phyloP scores from a whole-genome alignment of 176 grass and related monocot species.

The Hsuehochloa calcarea region DNA sequence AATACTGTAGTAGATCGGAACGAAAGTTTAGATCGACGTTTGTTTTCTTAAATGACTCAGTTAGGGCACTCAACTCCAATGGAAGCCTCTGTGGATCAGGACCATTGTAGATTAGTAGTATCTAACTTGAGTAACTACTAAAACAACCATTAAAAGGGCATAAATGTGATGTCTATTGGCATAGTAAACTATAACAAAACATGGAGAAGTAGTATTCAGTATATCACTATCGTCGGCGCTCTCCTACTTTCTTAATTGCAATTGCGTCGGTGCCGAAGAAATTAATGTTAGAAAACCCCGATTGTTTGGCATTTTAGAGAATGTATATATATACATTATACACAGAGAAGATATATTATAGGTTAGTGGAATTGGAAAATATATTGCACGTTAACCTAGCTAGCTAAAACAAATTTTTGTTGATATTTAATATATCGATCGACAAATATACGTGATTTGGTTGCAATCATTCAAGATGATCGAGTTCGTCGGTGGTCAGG shows the following conservation, averaged over 20 bases:
- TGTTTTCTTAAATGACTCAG: background rate
- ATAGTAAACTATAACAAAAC: background rate
- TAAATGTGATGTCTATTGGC: constrained; percentile 28
- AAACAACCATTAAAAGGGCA: constrained; percentile 27
- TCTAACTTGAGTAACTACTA: background rate
- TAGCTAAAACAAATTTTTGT: too few relatives aligned
- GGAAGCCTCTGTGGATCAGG: background rate
- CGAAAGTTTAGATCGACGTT: background rate
- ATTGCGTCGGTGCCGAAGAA: background rate
- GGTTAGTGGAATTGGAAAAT: background rate
- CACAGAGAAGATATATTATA: too few relatives aligned
- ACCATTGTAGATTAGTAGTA: background rate
- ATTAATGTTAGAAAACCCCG: background rate
- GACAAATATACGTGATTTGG: too few relatives aligned
- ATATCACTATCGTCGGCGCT: background rate
- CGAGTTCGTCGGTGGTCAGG: too few relatives aligned
- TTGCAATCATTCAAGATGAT: too few relatives aligned
- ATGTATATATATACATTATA: too few relatives aligned
- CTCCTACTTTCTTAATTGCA: background rate
- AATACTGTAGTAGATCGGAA: background rate
- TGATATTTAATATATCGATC: background rate
- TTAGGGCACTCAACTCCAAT: background rate
- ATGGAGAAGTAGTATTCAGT: background rate
- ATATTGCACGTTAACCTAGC: background rate
- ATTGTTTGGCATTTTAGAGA: background rate